These are phyloP conservation scores for Chytridiales sp. DNA, from an alignment of 371 early-diverging fungal genomes.

Conservation along the genomic window DNA sequence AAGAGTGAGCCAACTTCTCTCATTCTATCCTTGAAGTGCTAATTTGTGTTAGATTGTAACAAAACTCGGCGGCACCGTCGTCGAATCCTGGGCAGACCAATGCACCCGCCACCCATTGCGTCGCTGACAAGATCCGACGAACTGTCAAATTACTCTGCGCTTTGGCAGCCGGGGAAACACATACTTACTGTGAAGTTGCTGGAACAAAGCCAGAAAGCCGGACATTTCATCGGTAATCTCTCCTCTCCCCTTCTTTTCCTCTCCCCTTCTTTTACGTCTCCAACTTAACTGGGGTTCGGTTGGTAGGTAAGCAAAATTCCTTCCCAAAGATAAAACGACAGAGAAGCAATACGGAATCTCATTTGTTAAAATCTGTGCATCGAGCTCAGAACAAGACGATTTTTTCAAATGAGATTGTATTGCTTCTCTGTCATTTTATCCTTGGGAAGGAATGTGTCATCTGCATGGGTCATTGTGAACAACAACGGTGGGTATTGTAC, in stretches of 20 bases:
- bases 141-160: constrained; percentile 52
- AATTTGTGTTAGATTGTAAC: constrained; percentile 22
- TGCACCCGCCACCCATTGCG: constrained; percentile 52
- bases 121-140: constrained; percentile 44
- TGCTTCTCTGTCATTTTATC: too few species aligned
- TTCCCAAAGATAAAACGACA: constrained; percentile 34
- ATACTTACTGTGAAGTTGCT: constrained; percentile 44
- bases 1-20: too few species aligned
- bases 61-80: constrained; percentile 32
- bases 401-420: too few species aligned
- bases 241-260: background rate
- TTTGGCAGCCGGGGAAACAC: constrained; percentile 45
- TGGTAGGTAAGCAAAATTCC: constrained; percentile 36
- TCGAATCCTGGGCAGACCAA: constrained; percentile 39
- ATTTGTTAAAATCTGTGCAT: constrained; percentile 13
- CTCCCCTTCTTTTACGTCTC: too few species aligned
- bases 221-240: constrained; percentile 36
- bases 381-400: constrained; percentile 2
- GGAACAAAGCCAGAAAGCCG: constrained; percentile 37
- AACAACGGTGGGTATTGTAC: too few species aligned
- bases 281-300: background rate
- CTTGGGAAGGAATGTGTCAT: too few species aligned
- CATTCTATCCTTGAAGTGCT: too few species aligned
- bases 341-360: constrained; percentile 39
- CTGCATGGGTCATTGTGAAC: too few species aligned